phyloP scores from a whole-genome alignment of 164 flowering plant genomes.

The Stephania cephalantha region DNA sequence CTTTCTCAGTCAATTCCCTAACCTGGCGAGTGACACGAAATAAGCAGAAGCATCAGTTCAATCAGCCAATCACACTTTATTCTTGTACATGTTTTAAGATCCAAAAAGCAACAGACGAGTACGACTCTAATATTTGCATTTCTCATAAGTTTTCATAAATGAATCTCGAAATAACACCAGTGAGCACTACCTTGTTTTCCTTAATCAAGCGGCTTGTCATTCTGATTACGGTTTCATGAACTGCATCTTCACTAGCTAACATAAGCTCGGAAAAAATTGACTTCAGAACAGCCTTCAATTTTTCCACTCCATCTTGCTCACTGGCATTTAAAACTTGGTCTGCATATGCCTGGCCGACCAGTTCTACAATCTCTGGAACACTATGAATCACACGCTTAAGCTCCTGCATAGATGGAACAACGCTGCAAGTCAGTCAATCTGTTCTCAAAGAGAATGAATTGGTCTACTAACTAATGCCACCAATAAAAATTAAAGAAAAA shows the following conservation, averaged over 20 bases:
- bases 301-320: slow-evolving; percentile 42
- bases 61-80: background rate
- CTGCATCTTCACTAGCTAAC: slow-evolving; percentile 53
- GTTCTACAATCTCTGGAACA: slow-evolving; percentile 79
- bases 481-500: background rate
- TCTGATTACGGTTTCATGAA: slow-evolving; percentile 33
- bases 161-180: background rate
- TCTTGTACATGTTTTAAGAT: background rate
- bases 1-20: slow-evolving; percentile 69
- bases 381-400: slow-evolving; percentile 48
- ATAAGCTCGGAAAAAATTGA: slow-evolving; percentile 65
- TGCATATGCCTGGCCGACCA: slow-evolving; percentile 47
- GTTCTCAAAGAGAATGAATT: background rate
- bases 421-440: slow-evolving; percentile 3
- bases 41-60: background rate
- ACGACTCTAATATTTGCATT: background rate
- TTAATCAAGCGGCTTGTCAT: slow-evolving; percentile 52
- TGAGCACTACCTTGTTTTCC: slow-evolving; percentile 45
- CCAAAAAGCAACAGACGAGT: background rate
- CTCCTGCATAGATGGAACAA: slow-evolving; percentile 42
- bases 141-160: background rate
- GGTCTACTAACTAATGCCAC: background rate
- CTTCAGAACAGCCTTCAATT: slow-evolving; percentile 42
- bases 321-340: slow-evolving; percentile 33
- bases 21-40: slow-evolving; percentile 29